Evolutionary conservation across 2,329 filamentous ascomycete genomes (phyloP).

Genomic region (Colletotrichum sp.): DNA sequence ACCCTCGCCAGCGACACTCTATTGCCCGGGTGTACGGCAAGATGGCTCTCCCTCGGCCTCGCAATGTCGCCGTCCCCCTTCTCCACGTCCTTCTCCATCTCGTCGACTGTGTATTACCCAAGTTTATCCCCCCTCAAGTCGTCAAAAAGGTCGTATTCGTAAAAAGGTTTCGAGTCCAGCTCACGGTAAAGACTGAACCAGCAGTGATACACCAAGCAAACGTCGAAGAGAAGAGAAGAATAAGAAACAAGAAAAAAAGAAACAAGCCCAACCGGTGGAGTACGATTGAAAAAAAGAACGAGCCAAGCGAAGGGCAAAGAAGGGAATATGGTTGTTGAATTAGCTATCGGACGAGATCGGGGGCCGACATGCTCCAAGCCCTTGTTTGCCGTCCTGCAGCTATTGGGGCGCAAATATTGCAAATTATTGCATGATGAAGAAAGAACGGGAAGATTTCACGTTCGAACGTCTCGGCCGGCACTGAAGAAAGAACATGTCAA

Average conservation of each 20-base stretch:
- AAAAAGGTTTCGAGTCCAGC: not conserved
- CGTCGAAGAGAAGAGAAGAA: not conserved
- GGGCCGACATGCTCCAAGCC: not conserved
- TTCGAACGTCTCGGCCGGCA: not conserved
- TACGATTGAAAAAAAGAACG: not conserved
- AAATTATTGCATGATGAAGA: not conserved
- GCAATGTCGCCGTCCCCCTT: not conserved
- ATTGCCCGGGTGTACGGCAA: not conserved
- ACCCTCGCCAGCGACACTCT: not conserved
- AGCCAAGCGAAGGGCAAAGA: not conserved
- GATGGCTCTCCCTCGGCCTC: not conserved
- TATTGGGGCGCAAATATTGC: not conserved
- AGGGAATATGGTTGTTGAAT: not conserved
- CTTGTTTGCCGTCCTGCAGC: not conserved
- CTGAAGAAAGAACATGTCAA: not conserved
- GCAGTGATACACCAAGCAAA: not conserved
- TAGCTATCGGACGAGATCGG: not conserved
- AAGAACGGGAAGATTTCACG: not conserved
- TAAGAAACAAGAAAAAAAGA: not conserved
- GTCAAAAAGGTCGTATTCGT: not conserved
- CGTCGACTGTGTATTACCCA: not conserved
- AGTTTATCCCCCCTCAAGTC: not conserved
- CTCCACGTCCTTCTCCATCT: conserved; percentile 16
- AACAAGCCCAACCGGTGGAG: not conserved
- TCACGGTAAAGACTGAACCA: conserved; percentile 11